These are phyloP conservation scores for Suillus subluteus DNA, from an alignment of 768 basidiomycete species.

Conservation along the genomic window DNA sequence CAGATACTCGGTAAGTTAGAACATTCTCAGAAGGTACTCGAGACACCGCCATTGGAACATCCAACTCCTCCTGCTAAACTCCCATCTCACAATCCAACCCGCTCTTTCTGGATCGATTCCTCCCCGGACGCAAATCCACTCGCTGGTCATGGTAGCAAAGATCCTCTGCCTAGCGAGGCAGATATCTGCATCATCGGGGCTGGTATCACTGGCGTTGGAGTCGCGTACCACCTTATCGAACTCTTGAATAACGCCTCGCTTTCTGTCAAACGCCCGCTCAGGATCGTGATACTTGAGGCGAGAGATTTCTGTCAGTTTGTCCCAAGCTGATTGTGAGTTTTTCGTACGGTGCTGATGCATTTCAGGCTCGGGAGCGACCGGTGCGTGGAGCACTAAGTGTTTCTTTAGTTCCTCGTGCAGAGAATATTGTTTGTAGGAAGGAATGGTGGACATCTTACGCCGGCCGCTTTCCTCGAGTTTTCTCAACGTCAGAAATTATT, in stretches of 20 bases:
- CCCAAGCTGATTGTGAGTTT: neutral
- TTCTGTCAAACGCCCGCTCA: constrained; percentile 35
- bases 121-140: constrained; percentile 64
- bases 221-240: constrained; percentile 71
- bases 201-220: constrained; percentile 76
- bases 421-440: constrained; percentile 50
- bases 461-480: constrained; percentile 53
- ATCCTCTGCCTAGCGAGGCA: constrained; percentile 56
- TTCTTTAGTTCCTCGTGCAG: neutral
- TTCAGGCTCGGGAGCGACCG: constrained; percentile 77
- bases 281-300: constrained; percentile 76
- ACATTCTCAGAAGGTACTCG: constrained; percentile 5
- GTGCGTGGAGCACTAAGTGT: constrained; percentile 36
- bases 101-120: constrained; percentile 72
- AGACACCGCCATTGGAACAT: constrained; percentile 6
- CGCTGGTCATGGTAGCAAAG: constrained; percentile 66
- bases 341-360: constrained; percentile 5
- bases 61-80: constrained; percentile 31
- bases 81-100: constrained; percentile 67
- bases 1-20: constrained; percentile 3
- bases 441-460: constrained; percentile 79
- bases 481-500: constrained; percentile 37
- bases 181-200: constrained; percentile 82
- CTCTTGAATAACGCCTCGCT: constrained; percentile 17
- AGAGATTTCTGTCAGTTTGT: constrained; percentile 76